These are phyloP conservation scores for Chiua virens DNA, from an alignment of 768 basidiomycete species.

Conservation along the genomic window DNA sequence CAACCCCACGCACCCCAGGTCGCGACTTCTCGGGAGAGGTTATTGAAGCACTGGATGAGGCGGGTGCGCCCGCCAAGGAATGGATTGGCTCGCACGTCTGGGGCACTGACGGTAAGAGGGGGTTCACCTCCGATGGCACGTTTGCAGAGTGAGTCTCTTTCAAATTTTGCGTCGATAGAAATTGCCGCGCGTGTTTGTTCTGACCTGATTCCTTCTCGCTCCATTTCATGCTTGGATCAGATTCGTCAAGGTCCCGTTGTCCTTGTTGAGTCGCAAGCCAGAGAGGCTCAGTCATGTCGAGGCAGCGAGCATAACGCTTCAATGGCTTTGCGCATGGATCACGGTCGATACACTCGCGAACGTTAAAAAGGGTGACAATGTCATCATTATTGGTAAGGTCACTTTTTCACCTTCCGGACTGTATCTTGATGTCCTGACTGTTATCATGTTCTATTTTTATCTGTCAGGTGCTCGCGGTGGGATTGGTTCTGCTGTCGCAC, in stretches of 20 bases:
- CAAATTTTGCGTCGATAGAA: not conserved
- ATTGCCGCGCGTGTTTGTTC: not conserved
- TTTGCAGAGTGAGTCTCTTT: conserved; percentile 32
- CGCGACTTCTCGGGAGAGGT: conserved; percentile 36
- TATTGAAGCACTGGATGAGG: conserved; percentile 30
- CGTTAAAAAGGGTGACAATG: conserved; percentile 33
- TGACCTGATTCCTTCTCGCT: not conserved
- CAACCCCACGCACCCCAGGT: conserved; percentile 31
- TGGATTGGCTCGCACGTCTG: conserved; percentile 35
- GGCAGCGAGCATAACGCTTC: conserved; percentile 35
- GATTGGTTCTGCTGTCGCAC: conserved; percentile 34
- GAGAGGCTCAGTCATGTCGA: conserved; percentile 20
- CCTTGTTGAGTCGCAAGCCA: conserved; percentile 32
- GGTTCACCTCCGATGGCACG: conserved; percentile 34
- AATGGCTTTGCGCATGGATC: conserved; percentile 39
- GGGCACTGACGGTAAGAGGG: conserved; percentile 34
- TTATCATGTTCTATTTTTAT: not conserved
- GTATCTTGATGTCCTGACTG: not conserved
- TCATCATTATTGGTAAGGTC: conserved; percentile 31
- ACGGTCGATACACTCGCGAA: conserved; percentile 35
- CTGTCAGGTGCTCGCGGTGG: conserved; percentile 33
- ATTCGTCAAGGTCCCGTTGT: conserved; percentile 30
- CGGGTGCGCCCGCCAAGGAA: conserved; percentile 11
- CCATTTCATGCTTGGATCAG: conserved; percentile 6
- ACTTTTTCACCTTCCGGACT: too few species aligned